Base-by-base conservation (phyloP, 1,284 basidiomycete species). In the Pseudozyma thailandica region DNA sequence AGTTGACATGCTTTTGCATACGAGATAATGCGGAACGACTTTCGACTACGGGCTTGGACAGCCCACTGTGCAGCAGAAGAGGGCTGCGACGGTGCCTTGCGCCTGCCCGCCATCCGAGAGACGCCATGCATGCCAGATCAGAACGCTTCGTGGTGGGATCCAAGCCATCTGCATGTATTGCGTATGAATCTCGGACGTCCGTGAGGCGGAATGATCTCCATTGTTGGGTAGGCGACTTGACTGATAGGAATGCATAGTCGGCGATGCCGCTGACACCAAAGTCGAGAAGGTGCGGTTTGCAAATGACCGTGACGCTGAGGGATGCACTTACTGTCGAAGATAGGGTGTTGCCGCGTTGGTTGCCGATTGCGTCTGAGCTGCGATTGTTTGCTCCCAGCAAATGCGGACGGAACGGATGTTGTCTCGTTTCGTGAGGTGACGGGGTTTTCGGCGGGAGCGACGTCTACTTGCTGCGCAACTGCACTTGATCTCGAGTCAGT, bases 1-100 rank as follows among this genome's bases (percentile, higher is more conserved):
- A 63, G 54, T 57, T 13, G 41, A 46, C 33, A 33, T 42, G 21
- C 48, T 51, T 38, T 63, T 63, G 38, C 43, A 44, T n/a, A 9
- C 15, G 15, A 35, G 13, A 5, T 46, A 38, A n/a, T 13, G 31
- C 16, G 18, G 12, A 27, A 43, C 20, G 31, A 26, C 31, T 30
- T 25, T 27, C 13, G 42, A 50, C 25, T n/a, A 10, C 26, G 35
- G 16, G 37, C n/a, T 21, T 10, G n/a, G 10, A 16, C 25, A 15
- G 23, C n/a, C 48, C 43, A 41, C 25, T 21, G 18, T 20, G 4
- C 43, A 27, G 21, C 23, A 26, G 6, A 23, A 16, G 33, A n/a
- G 20, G 10, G 15, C 16, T 21, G 20, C 20, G 45, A 30, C 12
- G 8, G 10, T 18, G 47, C 39, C 7, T 23, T 12, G 6, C n/a